Evolutionary conservation across 2,329 filamentous ascomycete species (phyloP).

Genomic region (Aspergillus sp.): DNA sequence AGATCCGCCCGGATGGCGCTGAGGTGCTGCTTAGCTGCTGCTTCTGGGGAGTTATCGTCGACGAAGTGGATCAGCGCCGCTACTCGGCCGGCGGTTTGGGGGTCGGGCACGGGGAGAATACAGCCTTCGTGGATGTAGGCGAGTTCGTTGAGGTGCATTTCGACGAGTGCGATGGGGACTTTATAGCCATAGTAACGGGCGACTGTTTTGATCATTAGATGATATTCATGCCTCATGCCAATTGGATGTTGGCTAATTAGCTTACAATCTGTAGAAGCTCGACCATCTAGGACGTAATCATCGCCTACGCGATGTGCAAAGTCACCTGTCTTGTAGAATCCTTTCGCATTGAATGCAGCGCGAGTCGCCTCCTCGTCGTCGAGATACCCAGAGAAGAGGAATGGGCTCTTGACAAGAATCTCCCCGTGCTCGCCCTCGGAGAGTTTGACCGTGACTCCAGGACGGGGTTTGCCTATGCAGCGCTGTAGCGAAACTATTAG

Average conservation of each 20-base stretch:
- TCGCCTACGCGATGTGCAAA: slow-evolving; percentile 6
- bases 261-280: slow-evolving; percentile 13
- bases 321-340: slow-evolving; percentile 16
- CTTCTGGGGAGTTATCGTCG: not conserved
- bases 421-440: slow-evolving; percentile 6
- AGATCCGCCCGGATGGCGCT: not conserved
- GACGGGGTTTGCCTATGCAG: not conserved
- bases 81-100: not conserved
- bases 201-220: slow-evolving; percentile 2
- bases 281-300: slow-evolving; percentile 13
- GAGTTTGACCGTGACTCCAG: slow-evolving; percentile 2
- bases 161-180: slow-evolving; percentile 10
- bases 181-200: slow-evolving; percentile 12
- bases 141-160: slow-evolving; percentile 8
- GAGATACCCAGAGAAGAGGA: slow-evolving; percentile 16
- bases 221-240: no score
- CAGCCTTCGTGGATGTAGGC: slow-evolving; percentile 12
- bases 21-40: no score
- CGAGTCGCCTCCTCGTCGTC: slow-evolving; percentile 3
- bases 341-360: slow-evolving; percentile 7
- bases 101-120: slow-evolving; percentile 7
- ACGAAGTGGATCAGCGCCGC: slow-evolving; percentile 2
- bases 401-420: slow-evolving; percentile 5
- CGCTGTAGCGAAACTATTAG: no score
- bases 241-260: no score